These are phyloP conservation scores for Talaromyces islandicus DNA, from an alignment of 2,329 filamentous ascomycete genomes.

Conservation along the genomic window DNA sequence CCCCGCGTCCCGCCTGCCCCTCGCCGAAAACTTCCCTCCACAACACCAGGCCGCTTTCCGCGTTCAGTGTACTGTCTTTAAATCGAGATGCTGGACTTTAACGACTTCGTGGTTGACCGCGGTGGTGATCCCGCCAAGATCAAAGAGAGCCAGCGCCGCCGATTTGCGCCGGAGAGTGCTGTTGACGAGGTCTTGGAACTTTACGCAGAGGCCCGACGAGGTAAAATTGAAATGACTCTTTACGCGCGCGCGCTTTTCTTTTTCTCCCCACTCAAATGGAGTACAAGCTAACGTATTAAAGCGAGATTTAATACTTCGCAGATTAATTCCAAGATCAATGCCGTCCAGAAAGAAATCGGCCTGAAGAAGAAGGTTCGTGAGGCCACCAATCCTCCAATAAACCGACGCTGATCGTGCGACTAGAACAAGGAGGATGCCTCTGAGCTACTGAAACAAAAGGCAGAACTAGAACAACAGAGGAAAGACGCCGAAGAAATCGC, in stretches of 20 bases:
- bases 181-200: constrained; percentile 87
- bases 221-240: constrained; percentile 32
- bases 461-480: constrained; percentile 72
- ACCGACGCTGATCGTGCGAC: neutral
- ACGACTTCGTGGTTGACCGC: constrained; percentile 76
- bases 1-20: neutral
- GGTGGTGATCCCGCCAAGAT: constrained; percentile 90
- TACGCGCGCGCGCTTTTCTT: neutral
- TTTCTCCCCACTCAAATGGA: constrained; percentile 16
- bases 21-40: neutral
- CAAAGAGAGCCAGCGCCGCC: constrained; percentile 80
- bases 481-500: constrained; percentile 71
- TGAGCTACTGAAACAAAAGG: constrained; percentile 73
- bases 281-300: constrained; percentile 30
- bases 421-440: constrained; percentile 80
- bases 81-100: constrained; percentile 63
- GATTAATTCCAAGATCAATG: constrained; percentile 79
- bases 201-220: constrained; percentile 78
- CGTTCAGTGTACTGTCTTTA: neutral
- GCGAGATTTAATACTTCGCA: constrained; percentile 73
- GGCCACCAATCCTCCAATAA: neutral
- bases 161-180: constrained; percentile 71
- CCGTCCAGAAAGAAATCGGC: constrained; percentile 82
- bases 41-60: neutral
- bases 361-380: constrained; percentile 72